These are phyloP conservation scores for Gentiana dahurica DNA, from an alignment of 257 asterid genomes.

Conservation along the genomic window DNA sequence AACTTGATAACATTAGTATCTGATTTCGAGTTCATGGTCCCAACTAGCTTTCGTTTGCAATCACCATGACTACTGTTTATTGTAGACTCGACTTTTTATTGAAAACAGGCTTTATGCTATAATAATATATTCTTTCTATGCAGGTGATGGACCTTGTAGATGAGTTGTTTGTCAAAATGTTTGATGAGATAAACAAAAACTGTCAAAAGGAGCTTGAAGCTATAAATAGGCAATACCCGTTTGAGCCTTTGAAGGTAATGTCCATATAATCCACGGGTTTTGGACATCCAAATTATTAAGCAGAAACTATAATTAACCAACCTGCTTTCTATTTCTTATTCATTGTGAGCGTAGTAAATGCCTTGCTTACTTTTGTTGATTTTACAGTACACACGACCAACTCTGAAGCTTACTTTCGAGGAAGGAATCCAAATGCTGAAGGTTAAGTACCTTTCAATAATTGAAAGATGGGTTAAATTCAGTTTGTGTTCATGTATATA, in stretches of 20 bases:
- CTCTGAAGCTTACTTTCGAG: slow-evolving; percentile 77
- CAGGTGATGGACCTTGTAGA: slow-evolving; percentile 96
- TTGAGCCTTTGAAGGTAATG: slow-evolving; percentile 70
- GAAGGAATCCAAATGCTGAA: slow-evolving; percentile 83
- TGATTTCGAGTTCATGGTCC: no score
- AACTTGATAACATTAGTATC: no score
- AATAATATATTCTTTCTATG: slow-evolving; percentile 2
- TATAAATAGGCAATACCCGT: slow-evolving; percentile 69
- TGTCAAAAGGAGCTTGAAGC: slow-evolving; percentile 75
- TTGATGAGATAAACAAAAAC: slow-evolving; percentile 54
- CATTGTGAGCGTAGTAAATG: no score
- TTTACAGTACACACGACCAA: slow-evolving; percentile 66
- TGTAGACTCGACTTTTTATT: no score
- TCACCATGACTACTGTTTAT: no score
- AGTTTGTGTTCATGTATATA: no score
- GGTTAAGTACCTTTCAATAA: neutral
- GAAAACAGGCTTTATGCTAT: no score
- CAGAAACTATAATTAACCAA: neutral
- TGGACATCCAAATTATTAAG: neutral
- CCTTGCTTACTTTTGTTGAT: neutral
- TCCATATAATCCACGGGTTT: neutral
- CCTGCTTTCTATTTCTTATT: neutral
- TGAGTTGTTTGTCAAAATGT: slow-evolving; percentile 65
- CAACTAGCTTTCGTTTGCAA: no score
- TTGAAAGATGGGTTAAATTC: no score